These are phyloP conservation scores for Chloropicon primus DNA, from an alignment of 139 green algal genomes.

Conservation along the genomic window DNA sequence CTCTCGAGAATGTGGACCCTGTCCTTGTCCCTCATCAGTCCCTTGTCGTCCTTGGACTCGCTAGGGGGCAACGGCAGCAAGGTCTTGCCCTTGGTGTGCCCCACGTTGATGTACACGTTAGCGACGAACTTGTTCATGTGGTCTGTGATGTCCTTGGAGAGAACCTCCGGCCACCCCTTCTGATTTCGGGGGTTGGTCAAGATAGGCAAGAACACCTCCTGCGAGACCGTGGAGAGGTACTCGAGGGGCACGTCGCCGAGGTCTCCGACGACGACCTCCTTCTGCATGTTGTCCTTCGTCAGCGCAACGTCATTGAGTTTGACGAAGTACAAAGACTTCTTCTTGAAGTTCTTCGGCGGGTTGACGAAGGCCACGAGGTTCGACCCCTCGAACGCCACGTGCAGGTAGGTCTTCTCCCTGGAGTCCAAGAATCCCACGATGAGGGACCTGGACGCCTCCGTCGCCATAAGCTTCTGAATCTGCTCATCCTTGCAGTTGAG, in stretches of 20 bases:
- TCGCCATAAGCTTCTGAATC: not conserved
- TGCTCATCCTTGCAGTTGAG: not conserved
- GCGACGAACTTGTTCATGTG: slow-evolving; percentile 77
- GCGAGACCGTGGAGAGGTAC: slow-evolving; percentile 44
- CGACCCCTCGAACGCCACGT: not conserved
- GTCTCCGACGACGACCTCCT: slow-evolving; percentile 22
- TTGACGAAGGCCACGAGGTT: slow-evolving; percentile 15
- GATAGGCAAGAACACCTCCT: slow-evolving; percentile 75
- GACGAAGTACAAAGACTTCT: slow-evolving; percentile 72
- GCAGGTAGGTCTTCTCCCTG: not conserved
- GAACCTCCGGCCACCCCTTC: slow-evolving; percentile 65
- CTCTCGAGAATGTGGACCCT: slow-evolving; percentile 75
- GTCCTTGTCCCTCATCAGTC: slow-evolving; percentile 48
- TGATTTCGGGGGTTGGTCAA: slow-evolving; percentile 58
- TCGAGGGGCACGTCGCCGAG: slow-evolving; percentile 33
- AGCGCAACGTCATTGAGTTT: slow-evolving; percentile 43
- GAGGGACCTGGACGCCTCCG: not conserved
- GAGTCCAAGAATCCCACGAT: not conserved
- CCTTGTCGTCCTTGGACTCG: slow-evolving; percentile 19
- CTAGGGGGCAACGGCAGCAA: slow-evolving; percentile 61
- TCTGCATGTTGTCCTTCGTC: slow-evolving; percentile 48
- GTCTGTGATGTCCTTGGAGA: slow-evolving; percentile 67
- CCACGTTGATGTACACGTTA: slow-evolving; percentile 59
- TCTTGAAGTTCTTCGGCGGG: slow-evolving; percentile 51
- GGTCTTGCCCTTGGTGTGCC: slow-evolving; percentile 69